Conservation (phyloP, 2,329 filamentous ascomycete genomes). For the Elsinoe ampelina region DNA sequence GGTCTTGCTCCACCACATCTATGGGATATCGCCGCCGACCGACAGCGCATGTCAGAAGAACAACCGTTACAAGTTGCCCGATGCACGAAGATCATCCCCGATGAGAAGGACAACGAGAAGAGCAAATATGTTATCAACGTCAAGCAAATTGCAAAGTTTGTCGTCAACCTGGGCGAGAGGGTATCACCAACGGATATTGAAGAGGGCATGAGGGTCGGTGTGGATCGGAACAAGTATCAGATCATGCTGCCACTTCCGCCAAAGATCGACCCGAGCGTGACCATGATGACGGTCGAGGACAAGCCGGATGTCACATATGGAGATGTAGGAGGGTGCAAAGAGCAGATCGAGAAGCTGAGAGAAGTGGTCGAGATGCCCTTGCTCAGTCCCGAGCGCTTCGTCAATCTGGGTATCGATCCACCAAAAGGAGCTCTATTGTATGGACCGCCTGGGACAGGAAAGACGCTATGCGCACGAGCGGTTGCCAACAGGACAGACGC, state of each 20-base stretch:
- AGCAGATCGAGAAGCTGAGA: constrained; percentile 97
- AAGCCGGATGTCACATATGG: constrained; percentile 99
- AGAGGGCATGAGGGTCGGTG: constrained; percentile 96
- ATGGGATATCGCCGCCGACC: constrained; percentile 96
- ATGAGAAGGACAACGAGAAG: constrained; percentile 92
- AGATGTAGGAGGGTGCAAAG: constrained; percentile 97
- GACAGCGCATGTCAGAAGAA: constrained; percentile 97
- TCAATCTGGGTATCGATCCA: constrained; percentile 96
- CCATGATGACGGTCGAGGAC: constrained; percentile 99
- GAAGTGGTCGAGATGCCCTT: constrained; percentile 99
- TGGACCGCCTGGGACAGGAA: constrained; percentile 94
- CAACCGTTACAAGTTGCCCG: constrained; percentile 94
- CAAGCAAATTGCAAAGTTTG: constrained; percentile 99
- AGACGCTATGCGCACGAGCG: constrained; percentile 93
- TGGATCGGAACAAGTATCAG: constrained; percentile 98
- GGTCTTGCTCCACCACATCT: constrained; percentile 96
- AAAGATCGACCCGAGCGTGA: constrained; percentile 97
- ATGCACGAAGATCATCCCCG: constrained; percentile 98
- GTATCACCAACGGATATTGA: constrained; percentile 98
- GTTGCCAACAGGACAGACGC: constrained; percentile 97
- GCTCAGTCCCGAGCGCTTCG: constrained; percentile 90
- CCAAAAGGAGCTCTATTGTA: constrained; percentile 96
- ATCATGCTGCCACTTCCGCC: constrained; percentile 92
- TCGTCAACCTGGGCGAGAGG: constrained; percentile 92
- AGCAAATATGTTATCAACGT: constrained; percentile 99